phyloP scores from a whole-genome alignment of 2,329 filamentous ascomycete genomes.

The Eurotiales sp. region DNA sequence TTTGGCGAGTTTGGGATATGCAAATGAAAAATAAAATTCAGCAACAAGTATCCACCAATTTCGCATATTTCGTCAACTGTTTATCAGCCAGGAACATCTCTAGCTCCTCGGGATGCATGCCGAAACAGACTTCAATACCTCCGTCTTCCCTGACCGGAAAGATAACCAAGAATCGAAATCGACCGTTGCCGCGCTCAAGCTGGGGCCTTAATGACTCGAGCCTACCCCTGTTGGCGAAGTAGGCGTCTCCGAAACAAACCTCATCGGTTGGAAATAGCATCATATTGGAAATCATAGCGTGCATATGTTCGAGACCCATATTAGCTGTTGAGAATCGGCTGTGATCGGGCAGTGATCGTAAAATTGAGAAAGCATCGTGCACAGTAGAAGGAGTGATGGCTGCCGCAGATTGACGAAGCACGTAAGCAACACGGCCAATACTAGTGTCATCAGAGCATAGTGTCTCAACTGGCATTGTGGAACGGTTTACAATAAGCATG shows the following conservation, averaged over 20 bases:
- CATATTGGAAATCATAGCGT: conserved; percentile 10
- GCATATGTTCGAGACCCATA: conserved; percentile 11
- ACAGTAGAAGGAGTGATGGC: conserved; percentile 4
- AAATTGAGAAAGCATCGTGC: conserved; percentile 7
- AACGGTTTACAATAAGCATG: conserved; percentile 3
- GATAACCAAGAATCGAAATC: conserved; percentile 8
- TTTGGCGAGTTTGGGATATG: too few relatives aligned
- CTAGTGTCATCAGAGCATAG: conserved; percentile 8
- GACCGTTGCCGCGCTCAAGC: conserved; percentile 8
- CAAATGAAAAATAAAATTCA: too few relatives aligned
- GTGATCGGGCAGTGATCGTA: conserved; percentile 7
- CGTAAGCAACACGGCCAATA: conserved; percentile 8
- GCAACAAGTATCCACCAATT: conserved; percentile 2
- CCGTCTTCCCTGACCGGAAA: conserved; percentile 3
- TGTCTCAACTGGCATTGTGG: neutral
- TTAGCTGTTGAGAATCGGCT: conserved; percentile 9
- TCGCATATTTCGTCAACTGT: conserved; percentile 2
- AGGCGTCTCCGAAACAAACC: neutral
- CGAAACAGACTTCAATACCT: conserved; percentile 5
- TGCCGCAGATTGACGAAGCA: conserved; percentile 5
- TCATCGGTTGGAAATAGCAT: neutral
- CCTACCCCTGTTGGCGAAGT: neutral
- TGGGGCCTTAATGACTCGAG: conserved; percentile 4
- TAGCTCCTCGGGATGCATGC: conserved; percentile 6
- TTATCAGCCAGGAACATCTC: conserved; percentile 3